Evolutionary conservation across 495 filamentous ascomycete species (phyloP).

Genomic region (Apiosordaria backusii): DNA sequence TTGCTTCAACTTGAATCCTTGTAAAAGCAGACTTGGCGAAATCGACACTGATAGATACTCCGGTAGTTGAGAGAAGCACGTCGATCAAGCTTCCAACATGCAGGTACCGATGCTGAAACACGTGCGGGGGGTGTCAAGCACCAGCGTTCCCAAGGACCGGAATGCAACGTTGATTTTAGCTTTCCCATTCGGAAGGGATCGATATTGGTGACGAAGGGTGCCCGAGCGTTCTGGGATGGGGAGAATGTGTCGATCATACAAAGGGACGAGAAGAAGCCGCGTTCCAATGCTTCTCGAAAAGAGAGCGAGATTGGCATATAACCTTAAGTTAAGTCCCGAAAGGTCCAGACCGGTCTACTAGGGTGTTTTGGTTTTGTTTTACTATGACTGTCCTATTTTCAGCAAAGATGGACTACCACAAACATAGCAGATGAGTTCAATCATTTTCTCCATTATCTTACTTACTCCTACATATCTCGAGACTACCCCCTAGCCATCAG

Average conservation of each 20-base stretch:
- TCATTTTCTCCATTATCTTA: not conserved
- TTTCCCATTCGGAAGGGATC: too few species aligned
- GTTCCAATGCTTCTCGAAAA: not conserved
- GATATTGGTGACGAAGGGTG: too few species aligned
- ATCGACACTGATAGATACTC: too few species aligned
- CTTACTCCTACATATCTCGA: not conserved
- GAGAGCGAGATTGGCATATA: not conserved
- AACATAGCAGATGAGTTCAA: too few species aligned
- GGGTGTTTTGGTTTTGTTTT: not conserved
- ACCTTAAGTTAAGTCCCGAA: not conserved
- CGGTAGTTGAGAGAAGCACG: not conserved
- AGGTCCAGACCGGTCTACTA: not conserved
- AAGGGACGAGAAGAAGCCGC: not conserved
- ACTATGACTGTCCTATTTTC: not conserved
- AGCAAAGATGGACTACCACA: not conserved
- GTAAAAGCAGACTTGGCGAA: too few species aligned
- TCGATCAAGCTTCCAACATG: not conserved
- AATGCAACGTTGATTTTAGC: not conserved
- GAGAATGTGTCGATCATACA: not conserved
- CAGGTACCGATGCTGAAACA: not conserved
- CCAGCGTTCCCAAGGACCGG: not conserved
- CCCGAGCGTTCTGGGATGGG: not conserved
- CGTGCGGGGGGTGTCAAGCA: not conserved
- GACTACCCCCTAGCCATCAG: not conserved
- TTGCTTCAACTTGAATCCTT: too few species aligned